These are phyloP conservation scores for Gaeumannomyces tritici DNA, from an alignment of 2,329 filamentous ascomycete species.

Conservation along the genomic window DNA sequence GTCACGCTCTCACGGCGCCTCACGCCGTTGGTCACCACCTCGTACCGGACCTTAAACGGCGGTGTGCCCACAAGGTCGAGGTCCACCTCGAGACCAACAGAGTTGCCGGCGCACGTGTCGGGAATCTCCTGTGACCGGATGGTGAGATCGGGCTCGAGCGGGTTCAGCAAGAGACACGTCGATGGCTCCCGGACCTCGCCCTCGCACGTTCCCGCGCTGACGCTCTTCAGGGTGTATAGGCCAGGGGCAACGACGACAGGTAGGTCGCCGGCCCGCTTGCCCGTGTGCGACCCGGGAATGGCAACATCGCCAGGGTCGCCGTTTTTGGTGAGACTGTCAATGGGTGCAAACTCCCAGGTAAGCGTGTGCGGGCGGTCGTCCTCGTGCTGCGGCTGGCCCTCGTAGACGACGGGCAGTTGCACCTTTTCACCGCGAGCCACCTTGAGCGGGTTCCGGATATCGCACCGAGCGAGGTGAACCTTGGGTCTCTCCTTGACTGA, in stretches of 20 bases:
- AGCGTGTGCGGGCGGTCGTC: conserved; percentile 60
- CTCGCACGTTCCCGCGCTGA: conserved; percentile 71
- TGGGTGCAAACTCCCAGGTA: conserved; percentile 73
- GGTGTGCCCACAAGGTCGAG: conserved; percentile 87
- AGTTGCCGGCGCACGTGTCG: conserved; percentile 91
- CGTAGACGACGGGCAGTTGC: conserved; percentile 62
- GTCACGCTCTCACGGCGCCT: conserved; percentile 43
- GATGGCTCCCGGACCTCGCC: conserved; percentile 90
- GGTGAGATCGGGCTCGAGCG: conserved; percentile 71
- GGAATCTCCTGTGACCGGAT: conserved; percentile 73
- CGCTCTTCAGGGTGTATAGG: conserved; percentile 73
- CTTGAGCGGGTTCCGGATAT: conserved; percentile 70
- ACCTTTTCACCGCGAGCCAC: conserved; percentile 65
- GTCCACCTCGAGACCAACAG: conserved; percentile 81
- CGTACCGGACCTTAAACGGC: conserved; percentile 77
- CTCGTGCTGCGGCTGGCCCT: conserved; percentile 47
- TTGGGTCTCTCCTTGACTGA: conserved; percentile 79
- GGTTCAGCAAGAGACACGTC: conserved; percentile 87
- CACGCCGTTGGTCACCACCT: conserved; percentile 54
- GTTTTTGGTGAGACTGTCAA: conserved; percentile 57
- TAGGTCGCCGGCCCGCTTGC: conserved; percentile 52
- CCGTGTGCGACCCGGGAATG: conserved; percentile 45
- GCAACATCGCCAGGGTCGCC: conserved; percentile 59
- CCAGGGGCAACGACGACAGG: conserved; percentile 68
- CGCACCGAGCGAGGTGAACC: conserved; percentile 63